Base-by-base conservation (phyloP, 2,329 filamentous ascomycete species). In the Botrytis porri region DNA sequence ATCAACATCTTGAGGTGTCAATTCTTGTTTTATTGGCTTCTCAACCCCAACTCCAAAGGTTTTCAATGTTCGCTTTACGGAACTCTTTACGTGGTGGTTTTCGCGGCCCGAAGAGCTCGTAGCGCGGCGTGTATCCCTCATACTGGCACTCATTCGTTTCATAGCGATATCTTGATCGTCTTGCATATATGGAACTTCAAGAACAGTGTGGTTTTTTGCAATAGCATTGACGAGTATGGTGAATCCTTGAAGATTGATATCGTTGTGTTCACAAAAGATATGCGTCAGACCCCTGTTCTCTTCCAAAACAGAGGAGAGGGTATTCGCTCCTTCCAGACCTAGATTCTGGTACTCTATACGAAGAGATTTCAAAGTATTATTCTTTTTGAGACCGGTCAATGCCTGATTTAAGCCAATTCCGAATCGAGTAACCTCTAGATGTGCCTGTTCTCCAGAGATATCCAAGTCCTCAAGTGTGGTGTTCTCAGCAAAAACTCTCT, bases 221-320 rank as follows among this genome's bases (percentile, higher is more conserved):
- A 93, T 82, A 29, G 89, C 86, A 77, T 93, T 91, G 67, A 93
- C 88, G 10, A 92, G 82, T 69, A 90, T 89, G 0, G 89, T 92
- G 75, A 92, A 90, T 1, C 89, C 90, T 75, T 90, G 88, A n/a
- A 92, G 84, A 63, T 89, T 90, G 72, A 92, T 91, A 71, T 89
- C 88, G 78, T 93, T 93, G 80, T 91, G 89, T 75, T 91, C 90
- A 80, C 91, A 93, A 77, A 92, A 86, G 9, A 93, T 84, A 79
- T 93, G 88, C 39, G 86, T 85, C 8, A 93, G 82, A 1, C 86
- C 87, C 3, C 81, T 84, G 77, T 93, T 93, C 74, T 85, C 85
- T 77, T 90, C 88, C 51, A 93, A 82, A 25, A 93, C 90, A 29
- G 91, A 90, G 2, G 90, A 88, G 51, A 93, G 83, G 0, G 90